Percentiles rank a stretch among this genome's conserved stretches.
These are phyloP conservation scores for Tuber indicum DNA, from an alignment of 495 filamentous ascomycete genomes.

Conservation along the genomic window DNA sequence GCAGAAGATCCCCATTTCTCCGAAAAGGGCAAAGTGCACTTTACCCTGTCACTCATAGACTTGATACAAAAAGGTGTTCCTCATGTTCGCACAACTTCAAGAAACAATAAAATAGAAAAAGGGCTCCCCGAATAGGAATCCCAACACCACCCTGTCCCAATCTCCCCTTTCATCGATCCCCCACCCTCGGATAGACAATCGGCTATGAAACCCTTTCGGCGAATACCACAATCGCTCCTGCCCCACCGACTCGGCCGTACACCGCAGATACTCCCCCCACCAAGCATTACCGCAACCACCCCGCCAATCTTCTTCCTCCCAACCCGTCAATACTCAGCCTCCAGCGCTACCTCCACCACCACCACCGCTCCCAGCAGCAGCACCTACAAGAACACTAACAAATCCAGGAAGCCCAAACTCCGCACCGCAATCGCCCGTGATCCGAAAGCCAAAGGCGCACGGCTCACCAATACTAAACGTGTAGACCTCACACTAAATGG, in stretches of 20 bases:
- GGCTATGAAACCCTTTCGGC: neutral
- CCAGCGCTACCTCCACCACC: neutral
- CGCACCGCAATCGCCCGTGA: constrained; percentile 5
- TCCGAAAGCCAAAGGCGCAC: constrained; percentile 1
- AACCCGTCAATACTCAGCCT: neutral
- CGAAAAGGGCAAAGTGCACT: neutral
- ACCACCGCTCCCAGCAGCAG: neutral
- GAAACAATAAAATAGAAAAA: neutral
- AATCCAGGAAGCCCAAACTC: constrained; percentile 8
- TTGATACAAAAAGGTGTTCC: neutral
- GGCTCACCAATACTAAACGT: constrained; percentile 17
- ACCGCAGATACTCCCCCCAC: neutral
- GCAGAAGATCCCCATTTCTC: neutral
- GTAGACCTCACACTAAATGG: constrained; percentile 18
- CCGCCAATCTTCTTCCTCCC: neutral
- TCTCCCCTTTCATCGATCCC: neutral
- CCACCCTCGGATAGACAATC: neutral
- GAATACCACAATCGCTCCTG: neutral
- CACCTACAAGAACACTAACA: neutral
- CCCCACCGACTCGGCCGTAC: neutral
- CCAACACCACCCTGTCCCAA: neutral
- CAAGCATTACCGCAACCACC: neutral
- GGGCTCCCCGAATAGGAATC: neutral
- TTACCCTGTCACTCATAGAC: neutral
- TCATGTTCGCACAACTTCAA: neutral